Conservation (phyloP, 2,329 filamentous ascomycete species). For the Colletotrichum tabaci region DNA sequence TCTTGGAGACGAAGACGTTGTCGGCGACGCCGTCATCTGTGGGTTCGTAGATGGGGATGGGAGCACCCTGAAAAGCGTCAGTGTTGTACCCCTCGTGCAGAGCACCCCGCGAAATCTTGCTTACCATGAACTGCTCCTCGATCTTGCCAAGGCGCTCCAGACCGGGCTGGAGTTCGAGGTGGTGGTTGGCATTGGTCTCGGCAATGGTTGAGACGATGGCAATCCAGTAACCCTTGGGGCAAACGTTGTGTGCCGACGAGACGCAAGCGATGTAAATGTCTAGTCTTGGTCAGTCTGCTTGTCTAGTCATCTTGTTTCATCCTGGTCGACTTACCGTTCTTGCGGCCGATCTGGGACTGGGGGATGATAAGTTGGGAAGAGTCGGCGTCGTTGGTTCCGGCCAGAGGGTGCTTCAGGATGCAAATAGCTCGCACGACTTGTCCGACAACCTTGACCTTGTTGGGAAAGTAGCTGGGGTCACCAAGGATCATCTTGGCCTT, state of each 20-base stretch:
- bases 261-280: conserved; percentile 98
- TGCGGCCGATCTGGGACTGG: conserved; percentile 95
- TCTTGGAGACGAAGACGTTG: conserved; percentile 98
- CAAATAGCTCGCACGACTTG: conserved; percentile 97
- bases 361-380: conserved; percentile 97
- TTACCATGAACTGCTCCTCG: conserved; percentile 96
- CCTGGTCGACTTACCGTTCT: conserved; percentile 79
- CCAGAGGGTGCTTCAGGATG: conserved; percentile 94
- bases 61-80: conserved; percentile 69
- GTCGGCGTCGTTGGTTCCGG: conserved; percentile 90
- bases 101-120: conserved; percentile 40
- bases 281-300: conserved; percentile 54
- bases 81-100: background rate
- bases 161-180: conserved; percentile 93
- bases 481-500: conserved; percentile 97
- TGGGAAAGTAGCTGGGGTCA: conserved; percentile 96
- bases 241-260: conserved; percentile 96
- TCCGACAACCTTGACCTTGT: conserved; percentile 88
- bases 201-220: conserved; percentile 98
- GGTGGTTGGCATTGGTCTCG: conserved; percentile 92
- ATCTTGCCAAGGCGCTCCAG: conserved; percentile 93
- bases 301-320: background rate
- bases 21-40: conserved; percentile 85
- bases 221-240: conserved; percentile 98
- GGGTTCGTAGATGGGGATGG: conserved; percentile 95